Evolutionary conservation across 805 yeast species (phyloP), one percentile per base, ranked within the genome.

Genomic region (Candida succiphila): DNA sequence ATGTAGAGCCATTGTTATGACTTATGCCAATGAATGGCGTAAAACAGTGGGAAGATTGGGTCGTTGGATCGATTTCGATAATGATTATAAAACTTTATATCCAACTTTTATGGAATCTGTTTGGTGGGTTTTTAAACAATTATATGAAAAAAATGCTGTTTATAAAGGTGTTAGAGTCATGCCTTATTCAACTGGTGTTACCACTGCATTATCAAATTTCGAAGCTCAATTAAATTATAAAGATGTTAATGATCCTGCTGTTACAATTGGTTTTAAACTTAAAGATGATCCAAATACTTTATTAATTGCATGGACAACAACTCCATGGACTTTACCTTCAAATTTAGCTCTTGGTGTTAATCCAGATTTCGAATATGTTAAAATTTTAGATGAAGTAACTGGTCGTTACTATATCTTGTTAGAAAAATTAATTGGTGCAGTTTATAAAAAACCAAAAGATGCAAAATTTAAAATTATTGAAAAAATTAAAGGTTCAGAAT

Each of bases 261-360:
- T 94, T 32, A 87, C 96, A 39, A 62, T 92, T 46, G 94, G 86
- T 19, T 94, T 92, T 70, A 83, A 84, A 42, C 65, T 84, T 36
- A 63, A 71, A 22, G 83, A 75, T 41, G 21, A n/a, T 21, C 94
- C 88, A 51, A 75, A 81, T 50, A 84, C 95, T 34, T 66, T 72
- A 44, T 67, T 92, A 44, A 88, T 92, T 26, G 97, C 97, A 8
- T 92, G 99, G 99, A 92, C 99, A 29, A 92, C 99, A 39, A 92
- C 99, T 18, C 99, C 99, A 34, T 92, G 99, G 99, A 94, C 99
- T 32, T 69, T 92, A 54, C 98, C 98, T 27, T 83, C 95, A 20
- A 89, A 92, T 59, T 63, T 92, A 56, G 89, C 88, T 12, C 71
- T 92, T 41, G 88, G 95, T 52, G 97, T 92, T 29, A 74, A 92